phyloP scores from a whole-genome alignment of 768 basidiomycete genomes.

The Boletus speciosus region DNA sequence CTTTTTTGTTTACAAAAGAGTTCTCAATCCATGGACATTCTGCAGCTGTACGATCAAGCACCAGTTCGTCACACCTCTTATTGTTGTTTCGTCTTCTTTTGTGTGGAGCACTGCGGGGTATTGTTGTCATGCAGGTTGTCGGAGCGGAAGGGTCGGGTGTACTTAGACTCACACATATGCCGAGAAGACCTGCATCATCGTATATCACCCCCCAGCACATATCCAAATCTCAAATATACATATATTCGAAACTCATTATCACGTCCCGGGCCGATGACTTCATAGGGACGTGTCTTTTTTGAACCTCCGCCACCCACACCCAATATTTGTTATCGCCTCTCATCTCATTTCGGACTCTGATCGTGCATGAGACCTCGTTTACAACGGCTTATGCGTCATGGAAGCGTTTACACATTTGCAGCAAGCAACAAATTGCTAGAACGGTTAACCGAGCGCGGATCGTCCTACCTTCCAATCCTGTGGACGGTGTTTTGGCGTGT shows the following conservation, averaged over 20 bases:
- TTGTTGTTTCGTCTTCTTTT: slow-evolving; percentile 8
- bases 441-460: slow-evolving; percentile 10
- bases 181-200: slow-evolving; percentile 30
- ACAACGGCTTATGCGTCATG: no score
- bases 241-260: background rate
- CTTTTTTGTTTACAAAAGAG: background rate
- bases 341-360: slow-evolving; percentile 29
- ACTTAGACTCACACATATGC: slow-evolving; percentile 22
- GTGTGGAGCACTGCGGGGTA: slow-evolving; percentile 13
- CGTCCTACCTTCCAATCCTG: background rate
- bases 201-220: slow-evolving; percentile 12
- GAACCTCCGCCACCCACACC: slow-evolving; percentile 8
- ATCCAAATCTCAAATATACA: slow-evolving; percentile 4
- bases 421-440: slow-evolving; percentile 1
- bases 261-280: slow-evolving; percentile 27
- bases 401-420: no score
- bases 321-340: background rate
- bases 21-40: slow-evolving; percentile 13
- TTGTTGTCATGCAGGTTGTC: slow-evolving; percentile 24
- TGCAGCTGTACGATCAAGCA: slow-evolving; percentile 29
- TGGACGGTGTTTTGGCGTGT: no score
- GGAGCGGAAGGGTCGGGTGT: slow-evolving; percentile 17
- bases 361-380: background rate
- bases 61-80: slow-evolving; percentile 4
- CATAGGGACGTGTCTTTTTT: slow-evolving; percentile 9